Evolutionary conservation across 108 stramenopile species (phyloP).

Genomic region (Nitzschia inconspicua): DNA sequence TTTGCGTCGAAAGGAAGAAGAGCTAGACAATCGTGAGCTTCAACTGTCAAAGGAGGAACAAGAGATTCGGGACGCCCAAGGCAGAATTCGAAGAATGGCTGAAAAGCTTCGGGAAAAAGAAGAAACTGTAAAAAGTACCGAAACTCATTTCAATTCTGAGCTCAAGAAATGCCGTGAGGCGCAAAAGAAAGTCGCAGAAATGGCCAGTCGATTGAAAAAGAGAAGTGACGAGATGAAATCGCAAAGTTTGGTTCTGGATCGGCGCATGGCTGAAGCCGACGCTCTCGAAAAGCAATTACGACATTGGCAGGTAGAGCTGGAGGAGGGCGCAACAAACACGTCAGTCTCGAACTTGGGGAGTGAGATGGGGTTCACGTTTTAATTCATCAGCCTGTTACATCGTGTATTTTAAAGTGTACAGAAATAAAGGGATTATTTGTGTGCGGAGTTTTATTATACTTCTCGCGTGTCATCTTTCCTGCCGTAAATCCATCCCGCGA

Average conservation of each 20-base stretch:
- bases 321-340: conserved; percentile 14
- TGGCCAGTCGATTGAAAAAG: conserved; percentile 31
- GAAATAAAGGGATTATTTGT: too few species aligned
- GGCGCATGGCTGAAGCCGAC: conserved; percentile 29
- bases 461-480: too few species aligned
- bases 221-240: conserved; percentile 27
- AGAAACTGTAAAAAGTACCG: conserved; percentile 8
- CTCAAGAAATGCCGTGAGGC: conserved; percentile 28
- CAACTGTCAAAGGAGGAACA: conserved; percentile 8
- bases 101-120: conserved; percentile 27
- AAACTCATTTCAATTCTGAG: conserved; percentile 22
- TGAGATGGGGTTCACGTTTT: conserved; percentile 22
- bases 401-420: too few species aligned
- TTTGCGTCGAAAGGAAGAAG: conserved; percentile 29
- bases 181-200: conserved; percentile 26
- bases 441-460: too few species aligned
- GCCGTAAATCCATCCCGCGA: too few species aligned
- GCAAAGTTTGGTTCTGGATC: conserved; percentile 10
- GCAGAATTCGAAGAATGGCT: conserved; percentile 21
- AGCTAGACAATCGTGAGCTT: conserved; percentile 20
- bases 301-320: conserved; percentile 36
- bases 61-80: conserved; percentile 15
- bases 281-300: conserved; percentile 31
- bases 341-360: background rate
- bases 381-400: too few species aligned